A percentile compares a stretch with the other conserved stretches of the same genome.
These are phyloP conservation scores for Lachnum nothofagi DNA, from an alignment of 2,329 filamentous ascomycete genomes.

Conservation along the genomic window DNA sequence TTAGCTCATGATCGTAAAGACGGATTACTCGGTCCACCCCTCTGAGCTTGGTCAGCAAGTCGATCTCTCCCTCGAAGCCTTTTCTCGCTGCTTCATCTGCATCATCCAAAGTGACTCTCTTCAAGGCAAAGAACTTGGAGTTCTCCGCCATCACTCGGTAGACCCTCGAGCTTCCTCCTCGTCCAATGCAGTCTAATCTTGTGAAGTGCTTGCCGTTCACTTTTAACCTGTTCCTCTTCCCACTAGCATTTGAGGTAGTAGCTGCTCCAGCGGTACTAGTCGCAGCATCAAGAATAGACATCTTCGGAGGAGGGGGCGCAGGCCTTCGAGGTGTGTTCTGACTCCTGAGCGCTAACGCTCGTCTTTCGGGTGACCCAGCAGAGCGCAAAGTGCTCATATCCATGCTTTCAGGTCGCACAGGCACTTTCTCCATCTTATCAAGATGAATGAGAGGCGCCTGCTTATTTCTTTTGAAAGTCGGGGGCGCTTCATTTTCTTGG, in stretches of 20 bases:
- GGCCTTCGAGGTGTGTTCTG: slow-evolving; percentile 71
- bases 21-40: slow-evolving; percentile 87
- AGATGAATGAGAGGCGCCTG: slow-evolving; percentile 24
- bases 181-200: slow-evolving; percentile 81
- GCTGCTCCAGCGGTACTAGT: slow-evolving; percentile 78
- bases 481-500: slow-evolving; percentile 78
- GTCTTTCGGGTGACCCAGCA: slow-evolving; percentile 50
- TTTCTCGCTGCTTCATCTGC: slow-evolving; percentile 77
- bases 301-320: slow-evolving; percentile 83
- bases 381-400: slow-evolving; percentile 37
- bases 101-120: slow-evolving; percentile 84
- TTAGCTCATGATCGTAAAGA: slow-evolving; percentile 88
- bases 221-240: slow-evolving; percentile 75
- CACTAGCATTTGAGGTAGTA: slow-evolving; percentile 60
- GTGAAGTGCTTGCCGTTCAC: slow-evolving; percentile 92
- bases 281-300: slow-evolving; percentile 90
- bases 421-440: slow-evolving; percentile 42
- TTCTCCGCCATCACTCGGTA: slow-evolving; percentile 97
- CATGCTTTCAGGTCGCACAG: slow-evolving; percentile 45
- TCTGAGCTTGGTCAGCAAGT: slow-evolving; percentile 74
- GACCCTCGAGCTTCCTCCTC: slow-evolving; percentile 88
- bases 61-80: slow-evolving; percentile 93
- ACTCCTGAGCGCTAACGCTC: slow-evolving; percentile 49
- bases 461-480: slow-evolving; percentile 55
- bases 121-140: slow-evolving; percentile 89